These are phyloP conservation scores for Chlamydomonas incerta DNA, from an alignment of 139 green algal species.

Conservation along the genomic window DNA sequence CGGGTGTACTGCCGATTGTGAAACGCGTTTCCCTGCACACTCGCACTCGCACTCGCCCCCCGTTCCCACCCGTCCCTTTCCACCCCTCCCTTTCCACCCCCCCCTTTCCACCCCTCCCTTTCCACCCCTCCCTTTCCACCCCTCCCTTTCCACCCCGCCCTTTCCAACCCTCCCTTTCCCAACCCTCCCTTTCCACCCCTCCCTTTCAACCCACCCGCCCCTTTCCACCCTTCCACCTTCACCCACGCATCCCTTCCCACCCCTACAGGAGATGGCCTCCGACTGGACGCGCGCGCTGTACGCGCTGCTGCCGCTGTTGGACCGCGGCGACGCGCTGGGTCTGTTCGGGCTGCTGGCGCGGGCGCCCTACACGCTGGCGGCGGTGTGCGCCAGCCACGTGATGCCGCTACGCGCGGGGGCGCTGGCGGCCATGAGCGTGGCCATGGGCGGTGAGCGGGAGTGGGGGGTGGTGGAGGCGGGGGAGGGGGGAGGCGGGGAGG, in stretches of 20 bases:
- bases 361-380: constrained; percentile 22
- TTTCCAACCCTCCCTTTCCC: no score
- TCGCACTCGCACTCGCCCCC: no score
- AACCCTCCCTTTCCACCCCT: no score
- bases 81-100: no score
- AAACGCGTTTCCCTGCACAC: no score
- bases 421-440: constrained; percentile 17
- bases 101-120: no score
- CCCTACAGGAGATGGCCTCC: constrained; percentile 17
- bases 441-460: constrained; percentile 9
- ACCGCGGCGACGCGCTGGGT: constrained; percentile 4
- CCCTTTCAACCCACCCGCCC: not conserved
- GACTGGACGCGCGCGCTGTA: constrained; percentile 15
- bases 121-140: no score
- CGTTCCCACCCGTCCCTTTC: no score
- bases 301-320: not conserved
- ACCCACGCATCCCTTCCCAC: not conserved
- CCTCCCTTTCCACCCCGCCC: no score
- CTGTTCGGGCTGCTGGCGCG: not conserved
- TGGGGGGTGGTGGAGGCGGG: not conserved
- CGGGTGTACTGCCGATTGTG: no score
- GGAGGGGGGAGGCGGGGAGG: not conserved
- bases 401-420: constrained; percentile 1
- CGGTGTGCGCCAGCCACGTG: constrained; percentile 9
- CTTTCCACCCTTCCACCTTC: not conserved